Evolutionary conservation across 495 filamentous ascomycete genomes (phyloP).

Genomic region (Aspergillus leporis): DNA sequence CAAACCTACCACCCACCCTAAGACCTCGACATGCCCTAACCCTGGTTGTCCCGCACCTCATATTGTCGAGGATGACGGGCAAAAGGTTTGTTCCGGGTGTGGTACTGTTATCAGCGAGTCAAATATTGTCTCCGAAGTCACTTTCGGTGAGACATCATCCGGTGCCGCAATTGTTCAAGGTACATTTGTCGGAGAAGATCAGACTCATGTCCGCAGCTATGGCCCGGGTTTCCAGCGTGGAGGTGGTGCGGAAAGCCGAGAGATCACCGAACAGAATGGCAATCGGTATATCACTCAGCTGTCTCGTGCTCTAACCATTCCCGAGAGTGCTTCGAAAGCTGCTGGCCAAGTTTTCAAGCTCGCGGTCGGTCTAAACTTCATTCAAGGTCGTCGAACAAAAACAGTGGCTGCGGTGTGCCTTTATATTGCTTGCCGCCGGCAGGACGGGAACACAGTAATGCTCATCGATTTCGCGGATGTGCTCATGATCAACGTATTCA

Average conservation of each 20-base stretch:
- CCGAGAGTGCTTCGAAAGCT: slow-evolving; percentile 56
- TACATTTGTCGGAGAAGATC: slow-evolving; percentile 78
- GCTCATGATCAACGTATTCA: slow-evolving; percentile 83
- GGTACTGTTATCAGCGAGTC: slow-evolving; percentile 77
- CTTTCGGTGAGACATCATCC: slow-evolving; percentile 78
- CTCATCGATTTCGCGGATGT: slow-evolving; percentile 94
- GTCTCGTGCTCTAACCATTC: slow-evolving; percentile 54
- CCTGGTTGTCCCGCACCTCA: slow-evolving; percentile 49
- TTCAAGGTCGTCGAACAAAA: slow-evolving; percentile 81
- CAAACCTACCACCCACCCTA: slow-evolving; percentile 42
- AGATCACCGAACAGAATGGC: slow-evolving; percentile 70
- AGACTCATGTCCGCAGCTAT: slow-evolving; percentile 63
- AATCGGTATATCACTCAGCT: slow-evolving; percentile 55
- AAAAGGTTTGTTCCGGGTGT: slow-evolving; percentile 73
- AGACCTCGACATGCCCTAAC: slow-evolving; percentile 47
- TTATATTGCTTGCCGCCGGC: slow-evolving; percentile 79
- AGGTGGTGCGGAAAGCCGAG: slow-evolving; percentile 61
- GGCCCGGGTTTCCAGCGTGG: slow-evolving; percentile 58
- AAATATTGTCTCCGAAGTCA: slow-evolving; percentile 88
- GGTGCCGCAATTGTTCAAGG: slow-evolving; percentile 93
- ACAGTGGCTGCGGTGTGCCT: slow-evolving; percentile 83
- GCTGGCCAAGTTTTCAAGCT: slow-evolving; percentile 77
- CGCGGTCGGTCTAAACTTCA: slow-evolving; percentile 72
- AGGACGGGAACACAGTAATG: slow-evolving; percentile 65
- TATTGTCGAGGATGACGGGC: slow-evolving; percentile 55